These are phyloP conservation scores for Ogataea pini DNA, from an alignment of 805 yeast species.

Conservation along the genomic window DNA sequence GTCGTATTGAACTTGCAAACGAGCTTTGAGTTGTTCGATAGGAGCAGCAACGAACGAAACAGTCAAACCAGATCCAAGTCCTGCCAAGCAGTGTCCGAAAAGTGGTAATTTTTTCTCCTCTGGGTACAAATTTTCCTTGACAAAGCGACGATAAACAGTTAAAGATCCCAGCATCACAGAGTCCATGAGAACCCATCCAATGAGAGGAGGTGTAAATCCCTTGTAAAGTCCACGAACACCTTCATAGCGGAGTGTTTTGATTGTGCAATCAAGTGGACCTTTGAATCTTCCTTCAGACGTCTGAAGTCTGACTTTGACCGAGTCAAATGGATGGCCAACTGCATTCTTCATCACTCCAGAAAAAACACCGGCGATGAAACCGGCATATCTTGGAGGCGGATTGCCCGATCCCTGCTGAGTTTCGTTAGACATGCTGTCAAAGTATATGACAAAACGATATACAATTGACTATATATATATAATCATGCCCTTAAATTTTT, in stretches of 20 bases:
- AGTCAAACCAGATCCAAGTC: constrained; percentile 86
- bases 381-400: constrained; percentile 57
- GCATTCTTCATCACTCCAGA: constrained; percentile 85
- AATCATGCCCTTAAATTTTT: too few species aligned
- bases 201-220: constrained; percentile 90
- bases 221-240: constrained; percentile 80
- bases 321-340: constrained; percentile 93
- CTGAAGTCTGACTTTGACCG: constrained; percentile 84
- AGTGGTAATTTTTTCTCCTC: constrained; percentile 68
- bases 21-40: constrained; percentile 84
- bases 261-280: constrained; percentile 81
- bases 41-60: constrained; percentile 97
- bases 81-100: constrained; percentile 72
- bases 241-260: constrained; percentile 69
- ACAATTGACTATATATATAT: too few species aligned
- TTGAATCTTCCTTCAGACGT: constrained; percentile 70
- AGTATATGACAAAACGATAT: too few species aligned
- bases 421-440: constrained; percentile 8
- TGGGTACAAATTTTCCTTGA: constrained; percentile 64
- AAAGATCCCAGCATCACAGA: constrained; percentile 86
- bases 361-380: constrained; percentile 86
- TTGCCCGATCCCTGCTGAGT: constrained; percentile 14
- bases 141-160: constrained; percentile 69
- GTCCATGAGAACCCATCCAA: constrained; percentile 95
- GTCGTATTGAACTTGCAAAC: constrained; percentile 88